Percentiles rank a stretch among this genome's conserved stretches.
These are phyloP conservation scores for Capsicum rhomboideum DNA, from an alignment of 257 asterid species.

Conservation along the genomic window DNA sequence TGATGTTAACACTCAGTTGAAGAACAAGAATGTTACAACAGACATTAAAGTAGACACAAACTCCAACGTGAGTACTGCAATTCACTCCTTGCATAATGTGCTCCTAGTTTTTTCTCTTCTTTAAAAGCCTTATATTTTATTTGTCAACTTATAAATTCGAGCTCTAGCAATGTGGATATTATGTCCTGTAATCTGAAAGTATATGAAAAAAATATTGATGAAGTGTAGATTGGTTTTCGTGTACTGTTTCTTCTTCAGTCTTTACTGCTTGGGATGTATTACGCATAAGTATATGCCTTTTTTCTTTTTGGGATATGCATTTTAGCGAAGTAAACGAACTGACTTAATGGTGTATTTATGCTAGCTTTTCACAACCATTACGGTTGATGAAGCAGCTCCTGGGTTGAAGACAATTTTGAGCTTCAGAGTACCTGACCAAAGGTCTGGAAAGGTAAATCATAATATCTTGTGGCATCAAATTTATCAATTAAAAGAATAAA, in stretches of 20 bases:
- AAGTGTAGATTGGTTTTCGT: background rate
- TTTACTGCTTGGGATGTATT: background rate
- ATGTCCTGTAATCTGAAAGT: background rate
- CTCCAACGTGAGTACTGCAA: constrained; percentile 32
- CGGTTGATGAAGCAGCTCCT: constrained; percentile 45
- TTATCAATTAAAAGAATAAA: background rate
- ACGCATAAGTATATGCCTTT: background rate
- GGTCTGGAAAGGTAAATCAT: constrained; percentile 50
- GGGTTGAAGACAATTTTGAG: constrained; percentile 55
- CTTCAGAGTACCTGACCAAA: constrained; percentile 51
- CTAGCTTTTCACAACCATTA: constrained; percentile 44
- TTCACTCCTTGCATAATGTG: background rate
- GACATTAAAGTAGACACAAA: constrained; percentile 55
- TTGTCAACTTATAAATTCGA: background rate
- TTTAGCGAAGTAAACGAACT: background rate
- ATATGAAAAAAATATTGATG: background rate
- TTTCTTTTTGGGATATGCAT: background rate
- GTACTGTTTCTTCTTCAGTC: background rate
- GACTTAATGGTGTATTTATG: constrained; percentile 5
- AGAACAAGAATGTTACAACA: constrained; percentile 51
- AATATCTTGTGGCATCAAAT: background rate
- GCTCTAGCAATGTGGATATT: background rate
- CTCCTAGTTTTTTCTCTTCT: background rate
- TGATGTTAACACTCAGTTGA: constrained; percentile 55
- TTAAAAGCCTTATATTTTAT: background rate